phyloP scores from a whole-genome alignment of 1,139 yeast species.

The Blastobotrys apis region DNA sequence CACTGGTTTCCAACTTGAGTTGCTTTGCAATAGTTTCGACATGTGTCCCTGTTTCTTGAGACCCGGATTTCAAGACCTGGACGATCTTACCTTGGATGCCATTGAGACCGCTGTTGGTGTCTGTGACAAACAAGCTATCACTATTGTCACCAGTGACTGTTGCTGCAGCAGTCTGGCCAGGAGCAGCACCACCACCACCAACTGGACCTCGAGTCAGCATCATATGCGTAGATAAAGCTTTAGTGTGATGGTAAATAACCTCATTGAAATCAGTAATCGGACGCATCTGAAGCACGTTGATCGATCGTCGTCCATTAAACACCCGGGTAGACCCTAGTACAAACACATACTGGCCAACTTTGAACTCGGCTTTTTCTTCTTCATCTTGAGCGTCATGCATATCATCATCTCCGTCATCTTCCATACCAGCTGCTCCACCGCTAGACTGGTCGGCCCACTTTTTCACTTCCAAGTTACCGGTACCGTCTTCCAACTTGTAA shows the following conservation, averaged over 20 bases:
- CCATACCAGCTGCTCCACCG: slow-evolving; percentile 30
- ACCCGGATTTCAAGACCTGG: slow-evolving; percentile 4
- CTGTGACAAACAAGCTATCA: slow-evolving; percentile 21
- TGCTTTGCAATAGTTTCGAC: slow-evolving; percentile 20
- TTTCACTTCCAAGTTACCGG: slow-evolving; percentile 68
- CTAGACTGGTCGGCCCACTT: slow-evolving; percentile 40
- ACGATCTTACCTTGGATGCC: slow-evolving; percentile 13
- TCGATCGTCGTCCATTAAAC: slow-evolving; percentile 60
- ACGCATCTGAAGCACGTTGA: slow-evolving; percentile 61
- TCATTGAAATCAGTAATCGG: slow-evolving; percentile 68
- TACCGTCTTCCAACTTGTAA: slow-evolving; percentile 75
- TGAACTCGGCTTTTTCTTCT: slow-evolving; percentile 37
- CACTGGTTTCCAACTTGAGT: slow-evolving; percentile 13
- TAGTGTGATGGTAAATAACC: slow-evolving; percentile 69
- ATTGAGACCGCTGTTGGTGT: slow-evolving; percentile 8
- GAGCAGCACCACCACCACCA: slow-evolving; percentile 1
- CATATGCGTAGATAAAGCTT: slow-evolving; percentile 60
- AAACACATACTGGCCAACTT: slow-evolving; percentile 52
- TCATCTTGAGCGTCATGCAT: slow-evolving; percentile 17
- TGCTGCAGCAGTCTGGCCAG: slow-evolving; percentile 3
- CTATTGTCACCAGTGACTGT: slow-evolving; percentile 8
- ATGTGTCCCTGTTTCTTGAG: slow-evolving; percentile 18
- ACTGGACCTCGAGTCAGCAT: slow-evolving; percentile 20
- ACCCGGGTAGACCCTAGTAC: slow-evolving; percentile 71
- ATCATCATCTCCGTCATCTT: slow-evolving; percentile 21